These are phyloP conservation scores for Heliamphora pulchella DNA, from an alignment of 179 eudicot species.

Conservation along the genomic window DNA sequence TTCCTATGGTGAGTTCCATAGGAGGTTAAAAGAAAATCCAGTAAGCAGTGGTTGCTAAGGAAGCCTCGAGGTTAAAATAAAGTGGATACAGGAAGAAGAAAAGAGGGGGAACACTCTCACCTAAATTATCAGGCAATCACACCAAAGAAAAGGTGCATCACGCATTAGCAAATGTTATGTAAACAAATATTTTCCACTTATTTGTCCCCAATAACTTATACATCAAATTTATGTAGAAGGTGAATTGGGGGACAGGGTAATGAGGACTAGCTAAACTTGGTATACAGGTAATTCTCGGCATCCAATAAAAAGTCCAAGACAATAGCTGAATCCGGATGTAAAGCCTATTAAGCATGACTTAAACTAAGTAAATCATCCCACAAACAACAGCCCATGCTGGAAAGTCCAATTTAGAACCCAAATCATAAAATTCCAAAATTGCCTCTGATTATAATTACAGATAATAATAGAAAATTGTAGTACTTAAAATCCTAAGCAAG, in stretches of 20 bases:
- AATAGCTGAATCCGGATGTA: no score
- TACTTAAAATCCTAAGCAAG: no score
- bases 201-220: neutral
- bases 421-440: no score
- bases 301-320: no score
- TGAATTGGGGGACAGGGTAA: neutral
- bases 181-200: neutral
- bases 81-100: neutral
- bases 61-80: neutral
- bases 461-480: no score
- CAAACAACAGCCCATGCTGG: no score
- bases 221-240: neutral
- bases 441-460: no score
- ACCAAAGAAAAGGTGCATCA: constrained; percentile 1
- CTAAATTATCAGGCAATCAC: neutral
- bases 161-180: neutral
- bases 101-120: neutral
- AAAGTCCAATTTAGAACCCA: no score
- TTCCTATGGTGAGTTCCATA: neutral
- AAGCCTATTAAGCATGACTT: no score
- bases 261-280: no score
- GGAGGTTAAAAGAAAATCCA: neutral
- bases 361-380: no score
- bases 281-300: no score
- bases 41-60: neutral